Percentiles rank a stretch among this genome's conserved stretches.
phyloP scores from a whole-genome alignment of 1,139 yeast genomes.

The Yamadazyma dendronema region DNA sequence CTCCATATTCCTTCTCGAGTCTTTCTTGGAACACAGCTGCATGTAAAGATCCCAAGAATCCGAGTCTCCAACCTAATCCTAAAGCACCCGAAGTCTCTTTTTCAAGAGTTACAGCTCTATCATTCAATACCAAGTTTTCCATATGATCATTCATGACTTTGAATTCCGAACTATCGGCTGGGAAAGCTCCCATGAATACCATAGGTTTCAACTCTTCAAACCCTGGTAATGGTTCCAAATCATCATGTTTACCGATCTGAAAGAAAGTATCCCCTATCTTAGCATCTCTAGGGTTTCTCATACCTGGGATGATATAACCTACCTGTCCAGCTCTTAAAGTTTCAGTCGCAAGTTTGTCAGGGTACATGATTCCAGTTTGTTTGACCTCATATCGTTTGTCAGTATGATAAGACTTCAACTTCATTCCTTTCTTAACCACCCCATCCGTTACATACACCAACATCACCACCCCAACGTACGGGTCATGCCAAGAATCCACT shows the following conservation, averaged over 20 bases:
- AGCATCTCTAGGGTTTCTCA: constrained; percentile 85
- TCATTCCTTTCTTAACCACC: constrained; percentile 66
- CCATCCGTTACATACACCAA: constrained; percentile 88
- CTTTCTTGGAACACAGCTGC: constrained; percentile 94
- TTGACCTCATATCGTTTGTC: constrained; percentile 76
- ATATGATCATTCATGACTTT: constrained; percentile 87
- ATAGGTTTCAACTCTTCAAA: constrained; percentile 96
- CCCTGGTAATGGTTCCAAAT: constrained; percentile 81
- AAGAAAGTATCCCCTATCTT: constrained; percentile 88
- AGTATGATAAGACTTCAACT: constrained; percentile 75
- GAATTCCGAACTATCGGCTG: constrained; percentile 92
- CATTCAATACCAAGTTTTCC: constrained; percentile 84
- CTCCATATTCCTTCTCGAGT: constrained; percentile 89
- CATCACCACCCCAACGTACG: constrained; percentile 90
- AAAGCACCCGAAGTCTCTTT: constrained; percentile 91
- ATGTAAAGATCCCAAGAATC: constrained; percentile 90
- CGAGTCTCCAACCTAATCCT: constrained; percentile 97
- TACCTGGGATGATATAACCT: constrained; percentile 90
- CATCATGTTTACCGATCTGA: constrained; percentile 59
- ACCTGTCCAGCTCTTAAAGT: constrained; percentile 84
- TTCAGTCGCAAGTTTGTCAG: constrained; percentile 69
- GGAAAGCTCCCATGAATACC: constrained; percentile 98
- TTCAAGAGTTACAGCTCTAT: constrained; percentile 84
- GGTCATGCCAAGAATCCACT: constrained; percentile 97
- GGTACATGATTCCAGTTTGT: constrained; percentile 95